A percentile compares a stretch with the other conserved stretches of the same genome.
Conservation (phyloP, 805 yeast genomes). For the Cyberlindnera maritima region DNA sequence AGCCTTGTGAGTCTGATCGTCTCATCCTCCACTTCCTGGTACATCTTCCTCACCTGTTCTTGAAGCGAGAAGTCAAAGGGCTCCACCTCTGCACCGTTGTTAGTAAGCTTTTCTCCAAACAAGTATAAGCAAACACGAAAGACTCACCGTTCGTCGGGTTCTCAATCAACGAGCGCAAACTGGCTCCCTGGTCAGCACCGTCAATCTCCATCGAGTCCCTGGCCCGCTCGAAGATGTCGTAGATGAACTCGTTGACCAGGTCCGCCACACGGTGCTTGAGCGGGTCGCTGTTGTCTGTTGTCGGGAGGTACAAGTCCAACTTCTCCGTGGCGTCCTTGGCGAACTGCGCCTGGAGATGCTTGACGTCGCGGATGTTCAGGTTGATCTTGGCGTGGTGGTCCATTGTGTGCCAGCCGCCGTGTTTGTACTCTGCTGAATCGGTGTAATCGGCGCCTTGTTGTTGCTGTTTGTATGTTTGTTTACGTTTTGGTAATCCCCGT, state of each 20-base stretch:
- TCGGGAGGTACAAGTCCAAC: constrained; percentile 47
- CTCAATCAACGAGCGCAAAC: constrained; percentile 23
- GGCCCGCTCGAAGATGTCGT: constrained; percentile 58
- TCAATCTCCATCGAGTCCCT: constrained; percentile 52
- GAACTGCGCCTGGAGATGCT: constrained; percentile 45
- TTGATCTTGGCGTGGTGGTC: constrained; percentile 37
- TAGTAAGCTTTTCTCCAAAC: constrained; percentile 9
- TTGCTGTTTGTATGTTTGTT: constrained; percentile 1
- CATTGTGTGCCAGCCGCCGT: constrained; percentile 5
- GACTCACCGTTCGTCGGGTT: constrained; percentile 24
- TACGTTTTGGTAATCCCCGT: constrained; percentile 1
- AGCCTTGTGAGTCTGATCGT: constrained; percentile 55
- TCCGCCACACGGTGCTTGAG: constrained; percentile 42
- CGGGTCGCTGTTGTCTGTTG: constrained; percentile 39
- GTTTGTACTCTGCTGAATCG: too few species aligned
- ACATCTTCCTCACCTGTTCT: constrained; percentile 52
- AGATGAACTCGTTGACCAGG: constrained; percentile 44
- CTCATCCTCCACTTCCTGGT: constrained; percentile 59
- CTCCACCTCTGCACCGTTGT: constrained; percentile 44
- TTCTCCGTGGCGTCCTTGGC: constrained; percentile 40
- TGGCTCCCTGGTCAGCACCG: constrained; percentile 39
- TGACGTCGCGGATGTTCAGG: constrained; percentile 51
- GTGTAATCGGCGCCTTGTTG: too few species aligned
- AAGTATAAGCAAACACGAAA: neutral
- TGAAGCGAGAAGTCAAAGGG: constrained; percentile 70